A percentile compares a stretch with the other conserved stretches of the same genome.
Conservation (phyloP, 306 rosid species). For the Ormosia semicastrata region DNA sequence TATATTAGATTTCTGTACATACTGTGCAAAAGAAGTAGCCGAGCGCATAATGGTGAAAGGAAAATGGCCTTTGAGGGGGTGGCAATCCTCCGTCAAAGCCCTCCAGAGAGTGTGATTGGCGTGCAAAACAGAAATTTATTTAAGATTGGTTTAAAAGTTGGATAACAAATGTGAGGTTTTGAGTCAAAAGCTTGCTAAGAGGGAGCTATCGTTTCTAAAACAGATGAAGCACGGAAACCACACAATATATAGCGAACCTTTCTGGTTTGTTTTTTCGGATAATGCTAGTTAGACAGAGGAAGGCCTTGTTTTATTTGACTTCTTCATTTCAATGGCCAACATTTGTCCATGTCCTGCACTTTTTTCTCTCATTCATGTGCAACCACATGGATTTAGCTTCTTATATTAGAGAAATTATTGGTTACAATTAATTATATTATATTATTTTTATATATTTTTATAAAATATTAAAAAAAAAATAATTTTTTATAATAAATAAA, state of each 20-base stretch:
- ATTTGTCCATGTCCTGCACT: background rate
- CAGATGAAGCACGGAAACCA: constrained; percentile 2
- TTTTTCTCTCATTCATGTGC: background rate
- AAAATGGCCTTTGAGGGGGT: constrained; percentile 16
- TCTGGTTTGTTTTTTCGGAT: constrained; percentile 5
- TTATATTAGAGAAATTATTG: too few species aligned
- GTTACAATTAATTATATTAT: too few species aligned
- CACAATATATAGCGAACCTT: constrained; percentile 1
- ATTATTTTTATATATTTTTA: too few species aligned
- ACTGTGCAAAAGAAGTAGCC: background rate
- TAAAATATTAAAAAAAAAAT: too few species aligned
- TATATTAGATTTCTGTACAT: background rate
- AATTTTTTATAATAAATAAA: too few species aligned
- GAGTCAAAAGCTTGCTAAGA: constrained; percentile 25
- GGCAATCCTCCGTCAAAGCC: constrained; percentile 40
- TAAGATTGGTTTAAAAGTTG: constrained; percentile 2
- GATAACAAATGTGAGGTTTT: constrained; percentile 31
- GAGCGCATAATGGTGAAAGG: background rate
- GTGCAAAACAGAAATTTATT: background rate
- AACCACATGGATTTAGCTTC: background rate
- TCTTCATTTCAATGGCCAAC: background rate
- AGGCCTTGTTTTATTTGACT: background rate
- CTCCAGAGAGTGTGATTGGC: background rate
- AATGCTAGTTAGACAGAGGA: background rate
- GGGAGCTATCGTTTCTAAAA: constrained; percentile 1